Evolutionary conservation across 495 filamentous ascomycete species (phyloP), one percentile per base, ranked within the genome.

Genomic region (Lasiosphaeria hispida): DNA sequence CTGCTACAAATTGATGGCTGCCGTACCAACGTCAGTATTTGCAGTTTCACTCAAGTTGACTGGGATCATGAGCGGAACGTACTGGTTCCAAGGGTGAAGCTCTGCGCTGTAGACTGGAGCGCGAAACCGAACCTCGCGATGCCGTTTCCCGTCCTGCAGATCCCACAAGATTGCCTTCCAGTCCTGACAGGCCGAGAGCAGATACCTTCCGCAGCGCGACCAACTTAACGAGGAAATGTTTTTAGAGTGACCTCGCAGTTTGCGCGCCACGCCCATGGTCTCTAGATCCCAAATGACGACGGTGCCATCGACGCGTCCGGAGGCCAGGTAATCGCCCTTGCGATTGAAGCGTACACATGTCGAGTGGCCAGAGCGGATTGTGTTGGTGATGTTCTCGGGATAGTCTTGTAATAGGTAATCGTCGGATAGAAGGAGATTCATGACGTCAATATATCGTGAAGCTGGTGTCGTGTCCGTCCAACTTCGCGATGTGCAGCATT

Each of bases 151-250:
- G 67, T 91, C 86, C 61, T 87, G 79, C 44, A 98, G 73, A 72
- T 98, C 95, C 94, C 94, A 98, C 1, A 97, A 80, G 36, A 96
- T 90, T 53, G 85, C 91, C 72, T 92, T 96, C 88, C 92, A 97
- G 66, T 96, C 94, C 63, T 96, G 91, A 11, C 88, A 91, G n/a
- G 89, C 86, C 59, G 89, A 96, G 19, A 97, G 83, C n/a, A 99
- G 81, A 72, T 96, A 97, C 41, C 91, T 82, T 18, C 92, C 92
- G 74, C 91, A 87, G 60, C 88, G 78, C 7, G 91, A 96, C 94
- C 94, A 99, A 72, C 92, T 95, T 17, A 97, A 70, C 10, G 89
- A 94, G 58, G 94, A 91, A 40, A 97, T 89, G 65, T 94, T 91
- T 58, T 87, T 80, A 14, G 89, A 93, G 74, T 99, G 94, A 7